phyloP scores from a whole-genome alignment of 108 stramenopile species.

The Aurantiochytrium sp. region DNA sequence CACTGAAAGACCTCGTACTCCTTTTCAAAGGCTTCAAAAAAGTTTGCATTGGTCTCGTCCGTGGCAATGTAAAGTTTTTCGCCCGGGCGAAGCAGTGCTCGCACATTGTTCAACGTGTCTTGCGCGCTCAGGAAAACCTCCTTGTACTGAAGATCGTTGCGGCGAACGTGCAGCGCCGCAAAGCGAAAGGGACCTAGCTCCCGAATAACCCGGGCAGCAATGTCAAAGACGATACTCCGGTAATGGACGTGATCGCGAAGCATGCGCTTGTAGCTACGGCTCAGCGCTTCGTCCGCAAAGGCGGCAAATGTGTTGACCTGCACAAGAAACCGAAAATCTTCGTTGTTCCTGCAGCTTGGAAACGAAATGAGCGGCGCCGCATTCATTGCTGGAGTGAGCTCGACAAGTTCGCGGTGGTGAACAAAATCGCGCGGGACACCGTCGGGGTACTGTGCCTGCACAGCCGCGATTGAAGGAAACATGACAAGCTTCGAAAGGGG shows the following conservation, averaged over 20 bases:
- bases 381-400: background rate
- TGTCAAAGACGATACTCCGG: background rate
- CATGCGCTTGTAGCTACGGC: background rate
- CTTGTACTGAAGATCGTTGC: conserved; percentile 7
- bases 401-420: background rate
- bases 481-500: background rate
- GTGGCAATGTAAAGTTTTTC: background rate
- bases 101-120: background rate
- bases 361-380: background rate
- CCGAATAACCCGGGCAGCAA: background rate
- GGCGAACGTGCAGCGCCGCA: background rate
- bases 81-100: background rate
- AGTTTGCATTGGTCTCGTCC: background rate
- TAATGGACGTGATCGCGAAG: background rate
- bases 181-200: background rate
- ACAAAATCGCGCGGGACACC: background rate
- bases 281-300: conserved; percentile 10
- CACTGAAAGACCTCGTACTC: background rate
- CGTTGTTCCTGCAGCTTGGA: background rate
- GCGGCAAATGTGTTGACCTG: conserved; percentile 6
- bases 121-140: background rate
- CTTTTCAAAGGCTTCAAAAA: background rate
- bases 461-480: background rate
- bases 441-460: background rate
- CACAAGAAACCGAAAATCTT: background rate